phyloP scores from a whole-genome alignment of 768 basidiomycete genomes.

The Pulveroboletus sp. region DNA sequence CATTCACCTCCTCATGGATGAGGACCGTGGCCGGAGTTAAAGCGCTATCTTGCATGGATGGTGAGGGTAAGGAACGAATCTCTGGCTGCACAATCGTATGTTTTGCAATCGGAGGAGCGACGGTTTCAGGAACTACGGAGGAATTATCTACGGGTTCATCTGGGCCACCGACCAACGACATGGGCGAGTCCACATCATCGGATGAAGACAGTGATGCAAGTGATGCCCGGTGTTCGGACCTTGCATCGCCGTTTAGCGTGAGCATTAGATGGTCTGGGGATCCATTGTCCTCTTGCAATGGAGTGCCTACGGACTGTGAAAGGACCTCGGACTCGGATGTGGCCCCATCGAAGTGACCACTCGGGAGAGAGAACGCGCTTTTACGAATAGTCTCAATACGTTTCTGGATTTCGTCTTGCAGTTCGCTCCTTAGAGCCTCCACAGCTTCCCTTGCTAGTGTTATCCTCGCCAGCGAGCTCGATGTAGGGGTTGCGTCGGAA shows the following conservation, averaged over 20 bases:
- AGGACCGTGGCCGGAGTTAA: slow-evolving; percentile 7
- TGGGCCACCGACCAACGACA: not conserved
- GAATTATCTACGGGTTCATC: slow-evolving; percentile 11
- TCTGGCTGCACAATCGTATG: not conserved
- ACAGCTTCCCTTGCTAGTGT: slow-evolving; percentile 46
- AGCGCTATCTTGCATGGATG: slow-evolving; percentile 1
- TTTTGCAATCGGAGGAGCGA: not conserved
- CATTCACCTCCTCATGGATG: slow-evolving; percentile 8
- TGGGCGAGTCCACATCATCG: slow-evolving; percentile 1
- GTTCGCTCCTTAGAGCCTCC: slow-evolving; percentile 49
- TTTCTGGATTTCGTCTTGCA: slow-evolving; percentile 50
- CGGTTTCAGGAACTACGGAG: not conserved
- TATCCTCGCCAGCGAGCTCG: slow-evolving; percentile 51
- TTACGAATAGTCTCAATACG: slow-evolving; percentile 34
- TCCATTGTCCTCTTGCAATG: not conserved
- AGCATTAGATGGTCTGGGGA: not conserved
- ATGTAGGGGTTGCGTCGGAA: slow-evolving; percentile 16
- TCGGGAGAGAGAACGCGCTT: not conserved
- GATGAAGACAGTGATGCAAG: not conserved
- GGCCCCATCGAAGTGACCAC: not conserved
- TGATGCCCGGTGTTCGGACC: not conserved
- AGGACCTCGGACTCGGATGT: not conserved
- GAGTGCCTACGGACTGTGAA: not conserved
- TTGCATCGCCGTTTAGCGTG: not conserved
- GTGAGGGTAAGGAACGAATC: not conserved